Evolutionary conservation across 2,329 filamentous ascomycete genomes (phyloP).

Genomic region (Arthrobotrys iridis): DNA sequence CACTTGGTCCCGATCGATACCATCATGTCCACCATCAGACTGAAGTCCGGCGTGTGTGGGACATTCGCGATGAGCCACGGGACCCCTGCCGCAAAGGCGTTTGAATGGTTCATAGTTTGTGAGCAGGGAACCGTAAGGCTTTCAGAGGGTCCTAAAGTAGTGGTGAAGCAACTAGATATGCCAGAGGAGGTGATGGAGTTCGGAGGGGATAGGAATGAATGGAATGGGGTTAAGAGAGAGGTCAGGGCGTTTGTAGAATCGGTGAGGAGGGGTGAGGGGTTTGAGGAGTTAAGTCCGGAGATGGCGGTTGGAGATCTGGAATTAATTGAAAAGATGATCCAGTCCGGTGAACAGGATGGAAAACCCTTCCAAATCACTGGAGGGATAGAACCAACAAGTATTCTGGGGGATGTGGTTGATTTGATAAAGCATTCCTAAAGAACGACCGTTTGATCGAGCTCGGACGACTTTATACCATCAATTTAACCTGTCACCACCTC

Average conservation of each 20-base stretch:
- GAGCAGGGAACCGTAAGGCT: constrained; percentile 69
- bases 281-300: constrained; percentile 68
- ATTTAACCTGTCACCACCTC: too few species aligned
- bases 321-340: constrained; percentile 62
- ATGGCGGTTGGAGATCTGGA: constrained; percentile 72
- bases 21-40: constrained; percentile 69
- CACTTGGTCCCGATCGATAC: constrained; percentile 75
- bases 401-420: constrained; percentile 41
- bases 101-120: constrained; percentile 69
- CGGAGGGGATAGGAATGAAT: constrained; percentile 58
- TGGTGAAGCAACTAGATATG: constrained; percentile 59
- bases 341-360: constrained; percentile 60
- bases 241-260: constrained; percentile 71
- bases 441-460: too few species aligned
- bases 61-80: constrained; percentile 70
- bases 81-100: constrained; percentile 65
- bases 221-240: constrained; percentile 70
- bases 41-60: constrained; percentile 68
- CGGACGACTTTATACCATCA: too few species aligned
- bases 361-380: constrained; percentile 49
- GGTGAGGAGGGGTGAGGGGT: constrained; percentile 64
- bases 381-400: constrained; percentile 31
- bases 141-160: constrained; percentile 63
- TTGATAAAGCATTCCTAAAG: background rate
- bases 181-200: constrained; percentile 64